Evolutionary conservation across 306 rosid genomes (phyloP).

Genomic region (Pachyrhizus erosus): DNA sequence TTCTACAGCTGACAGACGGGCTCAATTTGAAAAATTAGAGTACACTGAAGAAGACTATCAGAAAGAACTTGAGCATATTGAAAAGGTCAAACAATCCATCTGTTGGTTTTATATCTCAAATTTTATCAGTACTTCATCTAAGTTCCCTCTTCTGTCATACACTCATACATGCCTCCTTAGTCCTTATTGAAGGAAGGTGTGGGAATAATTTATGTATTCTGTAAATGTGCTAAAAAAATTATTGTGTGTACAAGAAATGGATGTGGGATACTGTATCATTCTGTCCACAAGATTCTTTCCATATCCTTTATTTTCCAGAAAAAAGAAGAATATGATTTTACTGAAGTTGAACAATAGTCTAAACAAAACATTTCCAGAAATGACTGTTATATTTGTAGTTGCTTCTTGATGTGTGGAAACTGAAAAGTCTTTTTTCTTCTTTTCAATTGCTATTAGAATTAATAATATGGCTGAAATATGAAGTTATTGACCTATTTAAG

Average conservation of each 20-base stretch:
- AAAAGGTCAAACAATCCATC: constrained; percentile 60
- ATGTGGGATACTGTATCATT: constrained; percentile 12
- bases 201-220: neutral
- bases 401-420: neutral
- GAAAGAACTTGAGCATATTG: constrained; percentile 98
- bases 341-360: neutral
- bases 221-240: neutral
- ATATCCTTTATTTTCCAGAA: neutral
- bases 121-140: constrained; percentile 16
- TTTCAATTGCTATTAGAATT: constrained; percentile 11
- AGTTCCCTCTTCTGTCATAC: neutral
- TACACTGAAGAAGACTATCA: constrained; percentile 93
- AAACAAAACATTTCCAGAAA: neutral
- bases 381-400: constrained; percentile 11
- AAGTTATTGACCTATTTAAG: constrained; percentile 32
- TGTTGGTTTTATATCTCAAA: constrained; percentile 9
- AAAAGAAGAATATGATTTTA: neutral
- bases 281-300: constrained; percentile 1
- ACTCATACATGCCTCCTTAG: neutral
- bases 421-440: neutral
- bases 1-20: constrained; percentile 93
- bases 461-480: neutral
- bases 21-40: constrained; percentile 89
- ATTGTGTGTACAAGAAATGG: neutral
- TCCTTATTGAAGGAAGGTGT: constrained; percentile 18